These are phyloP conservation scores for Oxytropis ochrocephala DNA, from an alignment of 306 rosid species.

Conservation along the genomic window DNA sequence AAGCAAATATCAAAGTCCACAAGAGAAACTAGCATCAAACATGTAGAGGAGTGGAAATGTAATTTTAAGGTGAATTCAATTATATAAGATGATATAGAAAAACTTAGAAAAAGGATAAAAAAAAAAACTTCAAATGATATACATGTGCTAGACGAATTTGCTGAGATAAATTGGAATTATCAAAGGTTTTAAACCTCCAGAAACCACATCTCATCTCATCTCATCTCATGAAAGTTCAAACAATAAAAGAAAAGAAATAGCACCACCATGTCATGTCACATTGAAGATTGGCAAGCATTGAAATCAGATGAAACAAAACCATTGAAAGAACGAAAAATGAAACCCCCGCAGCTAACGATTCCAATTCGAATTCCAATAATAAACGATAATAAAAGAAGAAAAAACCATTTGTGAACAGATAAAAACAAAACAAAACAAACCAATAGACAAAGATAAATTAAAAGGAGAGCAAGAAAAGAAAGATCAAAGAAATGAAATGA, in stretches of 20 bases:
- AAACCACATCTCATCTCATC: neutral
- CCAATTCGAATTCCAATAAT: neutral
- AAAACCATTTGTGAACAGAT: neutral
- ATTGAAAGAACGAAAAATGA: neutral
- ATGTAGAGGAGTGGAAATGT: neutral
- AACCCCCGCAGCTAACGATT: slow-evolving; percentile 3
- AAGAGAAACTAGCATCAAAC: neutral
- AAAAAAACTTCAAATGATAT: neutral
- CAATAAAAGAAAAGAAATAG: neutral
- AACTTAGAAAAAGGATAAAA: neutral
- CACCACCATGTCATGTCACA: neutral
- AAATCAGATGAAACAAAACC: slow-evolving; percentile 7
- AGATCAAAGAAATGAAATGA: slow-evolving; percentile 28
- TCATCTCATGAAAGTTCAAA: neutral
- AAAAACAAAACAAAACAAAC: neutral
- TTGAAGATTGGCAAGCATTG: slow-evolving; percentile 4
- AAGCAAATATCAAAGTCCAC: neutral
- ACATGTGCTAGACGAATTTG: neutral
- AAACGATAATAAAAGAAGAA: neutral
- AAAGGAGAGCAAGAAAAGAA: neutral
- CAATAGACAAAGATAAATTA: neutral
- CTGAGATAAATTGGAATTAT: slow-evolving; percentile 10
- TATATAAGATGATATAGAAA: neutral
- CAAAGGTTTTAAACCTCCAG: neutral
- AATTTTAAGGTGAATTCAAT: neutral